Evolutionary conservation across 305 asterid species (phyloP), one percentile per base, ranked within the genome.

Genomic region (Fraxinus paxiana): DNA sequence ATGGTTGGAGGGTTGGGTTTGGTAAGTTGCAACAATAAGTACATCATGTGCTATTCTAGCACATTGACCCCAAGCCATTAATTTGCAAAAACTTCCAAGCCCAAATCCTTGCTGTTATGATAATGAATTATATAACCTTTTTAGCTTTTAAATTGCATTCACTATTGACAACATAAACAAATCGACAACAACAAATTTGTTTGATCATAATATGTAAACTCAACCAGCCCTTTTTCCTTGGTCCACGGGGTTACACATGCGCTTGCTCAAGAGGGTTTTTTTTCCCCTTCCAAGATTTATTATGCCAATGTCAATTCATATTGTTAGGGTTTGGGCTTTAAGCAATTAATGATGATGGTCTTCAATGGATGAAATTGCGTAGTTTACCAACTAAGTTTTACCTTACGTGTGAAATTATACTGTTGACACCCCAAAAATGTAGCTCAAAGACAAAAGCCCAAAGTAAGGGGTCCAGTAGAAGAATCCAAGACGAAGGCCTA

Each of bases 171-270:
- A 15, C 56, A 46, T 46, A 46, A 46, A 46, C 59, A 46, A 46
- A 46, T 13, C 1, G 10, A 59, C 30, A 7, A 59, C 20, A 13
- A 15, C 67, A 56, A 17, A 59, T 18, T 56, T 5, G 67, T 56
- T 56, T 17, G 4, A 56, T n/a, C 26, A 6, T n/a, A 6, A 1
- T 17, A 6, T n/a, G 5, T 6, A 51, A 3, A 33, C 48, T 43
- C 77, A 79, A 10, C 51, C 15, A 69, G 4, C 33, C 31, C 73
- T 41, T 41, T 79, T 43, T 41, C 67, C 34, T 51, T 79, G 70
- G 82, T 79, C n/a, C 46, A 67, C 15, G 6, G 30, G 51, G 37
- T 69, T 67, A 79, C 82, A 79, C 70, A 69, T 41, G 48, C 35
- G 9, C 33, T 28, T 76, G 10, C 56, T 46, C 17, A 46, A 46